A percentile compares a stretch with the other conserved stretches of the same genome.
Conservation (phyloP, 179 eudicot species). For the Beta macrorhiza region DNA sequence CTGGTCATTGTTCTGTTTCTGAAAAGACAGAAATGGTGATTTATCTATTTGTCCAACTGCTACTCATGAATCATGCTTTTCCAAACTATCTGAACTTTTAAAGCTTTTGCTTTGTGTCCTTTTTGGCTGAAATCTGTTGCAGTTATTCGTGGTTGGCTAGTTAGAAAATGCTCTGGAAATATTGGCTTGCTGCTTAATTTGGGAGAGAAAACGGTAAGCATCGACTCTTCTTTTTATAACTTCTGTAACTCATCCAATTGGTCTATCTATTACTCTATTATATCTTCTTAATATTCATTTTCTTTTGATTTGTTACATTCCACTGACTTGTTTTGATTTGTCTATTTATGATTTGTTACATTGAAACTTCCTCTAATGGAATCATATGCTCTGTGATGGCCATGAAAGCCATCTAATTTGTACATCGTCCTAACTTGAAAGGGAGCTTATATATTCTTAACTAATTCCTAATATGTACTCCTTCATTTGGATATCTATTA, state of each 20-base stretch:
- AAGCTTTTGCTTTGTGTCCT: background rate
- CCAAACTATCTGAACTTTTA: background rate
- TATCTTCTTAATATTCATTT: background rate
- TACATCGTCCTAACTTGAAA: background rate
- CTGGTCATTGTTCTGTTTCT: background rate
- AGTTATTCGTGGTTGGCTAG: conserved; percentile 93
- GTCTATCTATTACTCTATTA: background rate
- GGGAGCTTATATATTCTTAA: background rate
- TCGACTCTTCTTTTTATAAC: background rate
- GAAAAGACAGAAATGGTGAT: background rate
- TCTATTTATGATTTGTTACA: no score
- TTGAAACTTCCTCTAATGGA: background rate
- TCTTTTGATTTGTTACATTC: background rate
- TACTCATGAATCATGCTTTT: conserved; percentile 6
- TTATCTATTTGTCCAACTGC: conserved; percentile 6
- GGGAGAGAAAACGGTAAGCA: conserved; percentile 57
- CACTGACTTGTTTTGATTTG: no score
- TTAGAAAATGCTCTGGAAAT: conserved; percentile 92
- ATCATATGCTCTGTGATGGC: background rate
- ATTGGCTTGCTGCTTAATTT: conserved; percentile 64
- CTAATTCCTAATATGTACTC: no score
- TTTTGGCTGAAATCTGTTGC: conserved; percentile 25
- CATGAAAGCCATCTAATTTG: background rate
- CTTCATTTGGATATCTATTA: no score
- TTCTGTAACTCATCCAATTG: background rate